Conservation (phyloP, 2,329 filamentous ascomycete genomes). For the Monilinia aucupariae region DNA sequence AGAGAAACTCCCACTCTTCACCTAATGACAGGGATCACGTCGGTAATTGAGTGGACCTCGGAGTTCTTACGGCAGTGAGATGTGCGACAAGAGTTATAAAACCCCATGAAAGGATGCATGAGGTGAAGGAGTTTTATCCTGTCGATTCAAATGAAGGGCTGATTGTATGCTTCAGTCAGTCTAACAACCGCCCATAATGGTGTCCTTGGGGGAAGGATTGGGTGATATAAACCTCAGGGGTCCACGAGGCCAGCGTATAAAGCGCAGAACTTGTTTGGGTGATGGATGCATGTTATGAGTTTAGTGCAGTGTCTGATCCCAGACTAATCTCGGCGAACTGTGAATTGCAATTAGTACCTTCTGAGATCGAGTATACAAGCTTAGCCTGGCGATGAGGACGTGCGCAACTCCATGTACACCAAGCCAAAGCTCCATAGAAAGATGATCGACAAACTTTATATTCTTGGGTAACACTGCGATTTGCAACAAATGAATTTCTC, state of each 20-base stretch:
- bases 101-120: neutral
- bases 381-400: neutral
- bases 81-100: neutral
- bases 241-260: neutral
- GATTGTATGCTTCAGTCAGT: neutral
- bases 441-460: constrained; percentile 1
- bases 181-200: neutral
- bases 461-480: constrained; percentile 10
- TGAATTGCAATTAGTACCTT: neutral
- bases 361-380: neutral
- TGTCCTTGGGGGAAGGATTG: neutral
- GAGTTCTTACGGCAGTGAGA: neutral
- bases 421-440: neutral
- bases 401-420: neutral
- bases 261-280: neutral
- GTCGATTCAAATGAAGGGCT: neutral
- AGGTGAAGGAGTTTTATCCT: neutral
- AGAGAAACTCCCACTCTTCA: neutral
- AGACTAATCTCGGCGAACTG: neutral
- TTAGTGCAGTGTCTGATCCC: too few relatives aligned
- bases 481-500: neutral
- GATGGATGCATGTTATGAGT: neutral
- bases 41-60: neutral
- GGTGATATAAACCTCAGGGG: neutral
- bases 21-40: neutral